Percentiles rank a stretch among this genome's conserved stretches.
Conservation (phyloP, 139 green algal species). For the Nannochloris sp. region DNA sequence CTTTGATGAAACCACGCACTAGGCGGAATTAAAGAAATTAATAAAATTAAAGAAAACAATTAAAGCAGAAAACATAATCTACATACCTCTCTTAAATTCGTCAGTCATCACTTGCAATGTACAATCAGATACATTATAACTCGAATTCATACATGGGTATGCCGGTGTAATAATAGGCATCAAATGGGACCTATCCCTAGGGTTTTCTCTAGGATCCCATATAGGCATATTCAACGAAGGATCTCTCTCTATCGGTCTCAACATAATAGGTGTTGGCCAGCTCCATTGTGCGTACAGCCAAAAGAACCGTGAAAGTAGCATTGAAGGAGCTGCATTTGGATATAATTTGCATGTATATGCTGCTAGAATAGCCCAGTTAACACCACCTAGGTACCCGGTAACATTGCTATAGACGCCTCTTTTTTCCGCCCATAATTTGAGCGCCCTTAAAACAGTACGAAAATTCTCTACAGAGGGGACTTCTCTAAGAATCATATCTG, state of each 20-base stretch:
- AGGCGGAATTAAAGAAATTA: not conserved
- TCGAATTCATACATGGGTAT: slow-evolving; percentile 94
- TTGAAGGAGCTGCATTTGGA: slow-evolving; percentile 53
- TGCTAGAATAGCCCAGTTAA: slow-evolving; percentile 96
- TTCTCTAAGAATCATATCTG: slow-evolving; percentile 74
- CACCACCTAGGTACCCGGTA: slow-evolving; percentile 85
- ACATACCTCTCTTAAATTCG: slow-evolving; percentile 37
- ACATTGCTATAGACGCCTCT: slow-evolving; percentile 80
- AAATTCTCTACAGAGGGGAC: slow-evolving; percentile 56
- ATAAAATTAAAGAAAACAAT: too few relatives aligned
- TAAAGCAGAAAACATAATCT: too few relatives aligned
- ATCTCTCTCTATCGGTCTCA: slow-evolving; percentile 66
- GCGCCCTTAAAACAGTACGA: slow-evolving; percentile 53
- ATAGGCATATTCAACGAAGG: slow-evolving; percentile 21
- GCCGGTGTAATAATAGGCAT: slow-evolving; percentile 97
- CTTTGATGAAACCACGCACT: too few relatives aligned
- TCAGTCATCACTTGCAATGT: slow-evolving; percentile 69
- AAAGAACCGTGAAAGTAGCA: slow-evolving; percentile 78
- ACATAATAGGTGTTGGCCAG: slow-evolving; percentile 79
- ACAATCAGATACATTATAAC: slow-evolving; percentile 85
- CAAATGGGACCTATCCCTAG: slow-evolving; percentile 64
- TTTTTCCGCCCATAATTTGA: slow-evolving; percentile 90
- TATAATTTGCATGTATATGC: slow-evolving; percentile 89
- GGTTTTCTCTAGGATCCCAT: slow-evolving; percentile 81
- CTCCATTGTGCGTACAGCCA: slow-evolving; percentile 65